Evolutionary conservation across 2,329 filamentous ascomycete genomes (phyloP), one percentile per base, ranked within the genome.

Genomic region (Cadophora malorum): DNA sequence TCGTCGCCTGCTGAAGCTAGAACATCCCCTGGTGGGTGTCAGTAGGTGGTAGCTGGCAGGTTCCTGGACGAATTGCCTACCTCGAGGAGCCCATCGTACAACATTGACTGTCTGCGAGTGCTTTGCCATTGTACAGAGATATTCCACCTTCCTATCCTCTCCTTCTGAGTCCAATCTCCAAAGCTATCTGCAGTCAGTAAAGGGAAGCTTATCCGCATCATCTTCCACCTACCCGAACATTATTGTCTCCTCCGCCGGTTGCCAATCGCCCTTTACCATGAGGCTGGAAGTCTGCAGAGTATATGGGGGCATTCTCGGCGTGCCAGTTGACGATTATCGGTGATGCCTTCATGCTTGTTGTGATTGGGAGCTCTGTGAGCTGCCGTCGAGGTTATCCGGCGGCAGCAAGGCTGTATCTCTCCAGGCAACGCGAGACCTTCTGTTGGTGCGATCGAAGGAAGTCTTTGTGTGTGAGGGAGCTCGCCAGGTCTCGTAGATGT

Each of bases 271-370:
- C 94, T 80, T 96, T 97, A 72, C 93, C 94, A 78, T 93, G 87
- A 59, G 93, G 93, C 79, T 99, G 95, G 79, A 98, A 99, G 80
- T 98, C 95, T 74, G 94, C 93, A 53, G 95, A 97, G 83, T 98
- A 99, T 79, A 99, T 94, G 68, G 96, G 96, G 76, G 93, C 90
- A 82, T 96, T 97, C 78, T 97, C 93, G 80, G 97, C 93, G 82
- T 99, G 96, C 96, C 96, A 99, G 84, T 96, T 93, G 82, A 99
- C 95, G 79, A 98, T 95, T 75, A 99, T 87, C 75, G 96, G 95
- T 78, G 93, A 91, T 78, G 94, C 94, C 87, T 97, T 98, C 96
- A 99, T 99, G 79, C 9, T 75, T 58, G 60, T 53, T 60, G 25
- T 38, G 59, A 58, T 61, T 64, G n/a, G 63, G 50, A 71, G 67